Evolutionary conservation across 306 rosid genomes (phyloP).

Genomic region (Sphenostylis stenocarpa): DNA sequence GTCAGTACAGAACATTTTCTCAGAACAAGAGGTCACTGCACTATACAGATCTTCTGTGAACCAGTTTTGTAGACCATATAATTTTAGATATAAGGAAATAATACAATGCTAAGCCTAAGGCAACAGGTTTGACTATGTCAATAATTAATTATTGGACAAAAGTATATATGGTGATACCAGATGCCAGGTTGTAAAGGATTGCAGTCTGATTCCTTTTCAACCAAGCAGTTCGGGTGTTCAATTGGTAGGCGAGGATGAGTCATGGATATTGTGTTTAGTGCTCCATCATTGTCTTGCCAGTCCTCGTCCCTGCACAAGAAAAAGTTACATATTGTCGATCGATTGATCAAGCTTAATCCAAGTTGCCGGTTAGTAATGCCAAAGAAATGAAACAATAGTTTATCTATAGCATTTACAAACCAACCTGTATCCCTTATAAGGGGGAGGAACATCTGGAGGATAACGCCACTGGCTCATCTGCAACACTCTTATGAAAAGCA

Average conservation of each 20-base stretch:
- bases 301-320: constrained; percentile 82
- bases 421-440: constrained; percentile 93
- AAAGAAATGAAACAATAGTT: not conserved
- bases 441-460: constrained; percentile 79
- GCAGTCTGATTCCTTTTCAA: constrained; percentile 80
- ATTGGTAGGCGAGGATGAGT: constrained; percentile 85
- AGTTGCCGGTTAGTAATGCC: not conserved
- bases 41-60: not conserved
- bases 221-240: constrained; percentile 73
- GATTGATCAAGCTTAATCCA: constrained; percentile 4
- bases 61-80: not conserved
- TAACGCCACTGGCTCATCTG: constrained; percentile 96
- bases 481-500: constrained; percentile 82
- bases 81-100: constrained; percentile 15
- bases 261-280: constrained; percentile 93
- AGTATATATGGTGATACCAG: constrained; percentile 32
- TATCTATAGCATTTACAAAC: constrained; percentile 14
- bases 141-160: not conserved
- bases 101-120: constrained; percentile 19
- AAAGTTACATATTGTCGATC: not conserved
- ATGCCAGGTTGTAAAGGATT: constrained; percentile 82
- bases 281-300: constrained; percentile 98
- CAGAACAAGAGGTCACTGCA: not conserved
- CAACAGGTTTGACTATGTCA: not conserved
- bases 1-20: constrained; percentile 7